phyloP scores from a whole-genome alignment of 768 basidiomycete species.

The Lepiota brunneoincarnata region DNA sequence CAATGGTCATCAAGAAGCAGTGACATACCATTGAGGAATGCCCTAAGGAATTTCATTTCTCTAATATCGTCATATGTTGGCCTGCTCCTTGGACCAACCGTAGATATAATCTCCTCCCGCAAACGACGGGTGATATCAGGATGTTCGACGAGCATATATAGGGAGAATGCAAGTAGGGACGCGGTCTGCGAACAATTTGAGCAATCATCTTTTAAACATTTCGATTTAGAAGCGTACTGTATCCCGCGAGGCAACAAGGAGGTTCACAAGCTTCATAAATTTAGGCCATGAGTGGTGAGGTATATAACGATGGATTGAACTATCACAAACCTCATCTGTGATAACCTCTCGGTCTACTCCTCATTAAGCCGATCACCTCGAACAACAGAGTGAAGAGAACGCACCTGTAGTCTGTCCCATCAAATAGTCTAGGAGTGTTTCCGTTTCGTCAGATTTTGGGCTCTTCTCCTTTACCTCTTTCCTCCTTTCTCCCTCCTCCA shows the following conservation, averaged over 20 bases:
- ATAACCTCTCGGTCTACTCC: constrained; percentile 28
- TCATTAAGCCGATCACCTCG: not conserved
- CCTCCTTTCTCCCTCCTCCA: constrained; percentile 41
- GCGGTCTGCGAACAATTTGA: constrained; percentile 28
- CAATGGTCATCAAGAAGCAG: too few species aligned
- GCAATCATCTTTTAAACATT: not conserved
- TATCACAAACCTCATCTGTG: constrained; percentile 32
- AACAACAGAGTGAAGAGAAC: not conserved
- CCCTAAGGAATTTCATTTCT: constrained; percentile 32
- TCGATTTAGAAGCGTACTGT: constrained; percentile 32
- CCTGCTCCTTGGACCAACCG: constrained; percentile 27
- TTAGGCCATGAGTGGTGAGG: not conserved
- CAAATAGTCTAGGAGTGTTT: constrained; percentile 47
- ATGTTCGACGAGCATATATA: constrained; percentile 39
- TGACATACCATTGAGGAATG: constrained; percentile 22
- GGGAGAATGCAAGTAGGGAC: constrained; percentile 35
- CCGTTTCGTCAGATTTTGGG: constrained; percentile 30
- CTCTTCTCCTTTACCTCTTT: constrained; percentile 18
- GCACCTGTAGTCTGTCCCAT: constrained; percentile 51
- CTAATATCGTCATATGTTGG: constrained; percentile 42
- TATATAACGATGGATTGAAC: not conserved
- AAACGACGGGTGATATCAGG: constrained; percentile 32
- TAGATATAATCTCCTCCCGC: constrained; percentile 33
- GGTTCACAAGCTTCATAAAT: constrained; percentile 34
- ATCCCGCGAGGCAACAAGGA: constrained; percentile 56